phyloP scores from a whole-genome alignment of 148 eudicot genomes.

The Chenopodium quinoa region DNA sequence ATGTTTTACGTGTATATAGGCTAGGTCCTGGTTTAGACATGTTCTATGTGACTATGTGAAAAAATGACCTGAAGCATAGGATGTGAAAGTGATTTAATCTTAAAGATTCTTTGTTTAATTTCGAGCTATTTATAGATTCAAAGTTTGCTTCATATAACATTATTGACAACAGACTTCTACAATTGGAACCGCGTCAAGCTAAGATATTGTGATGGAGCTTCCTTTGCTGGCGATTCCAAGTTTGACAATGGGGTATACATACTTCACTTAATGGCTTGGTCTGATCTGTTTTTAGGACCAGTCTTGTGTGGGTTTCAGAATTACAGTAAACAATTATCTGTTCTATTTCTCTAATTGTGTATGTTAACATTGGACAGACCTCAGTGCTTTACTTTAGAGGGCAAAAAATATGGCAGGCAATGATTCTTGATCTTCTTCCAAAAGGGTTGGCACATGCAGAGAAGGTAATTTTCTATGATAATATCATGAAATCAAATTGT shows the following conservation, averaged over 20 bases:
- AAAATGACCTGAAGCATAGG: too few species aligned
- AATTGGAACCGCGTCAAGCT: conserved; percentile 98
- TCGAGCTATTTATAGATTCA: neutral
- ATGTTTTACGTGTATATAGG: neutral
- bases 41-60: too few species aligned
- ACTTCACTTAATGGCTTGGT: neutral
- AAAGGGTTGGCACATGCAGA: conserved; percentile 68
- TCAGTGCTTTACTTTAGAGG: conserved; percentile 88
- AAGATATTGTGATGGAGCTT: conserved; percentile 96
- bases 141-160: neutral
- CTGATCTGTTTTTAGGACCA: neutral
- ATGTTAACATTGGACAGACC: conserved; percentile 17
- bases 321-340: neutral
- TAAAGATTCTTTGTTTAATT: neutral
- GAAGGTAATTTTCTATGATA: conserved; percentile 47
- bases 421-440: conserved; percentile 82
- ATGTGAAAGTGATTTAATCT: too few species aligned
- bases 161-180: conserved; percentile 64
- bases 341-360: conserved; percentile 6
- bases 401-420: conserved; percentile 84
- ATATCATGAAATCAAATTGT: neutral
- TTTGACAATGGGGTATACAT: conserved; percentile 72
- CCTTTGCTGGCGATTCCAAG: conserved; percentile 75
- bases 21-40: neutral
- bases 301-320: neutral